phyloP scores from a whole-genome alignment of 2,329 filamentous ascomycete species.

The Aspergillus fijiensis region DNA sequence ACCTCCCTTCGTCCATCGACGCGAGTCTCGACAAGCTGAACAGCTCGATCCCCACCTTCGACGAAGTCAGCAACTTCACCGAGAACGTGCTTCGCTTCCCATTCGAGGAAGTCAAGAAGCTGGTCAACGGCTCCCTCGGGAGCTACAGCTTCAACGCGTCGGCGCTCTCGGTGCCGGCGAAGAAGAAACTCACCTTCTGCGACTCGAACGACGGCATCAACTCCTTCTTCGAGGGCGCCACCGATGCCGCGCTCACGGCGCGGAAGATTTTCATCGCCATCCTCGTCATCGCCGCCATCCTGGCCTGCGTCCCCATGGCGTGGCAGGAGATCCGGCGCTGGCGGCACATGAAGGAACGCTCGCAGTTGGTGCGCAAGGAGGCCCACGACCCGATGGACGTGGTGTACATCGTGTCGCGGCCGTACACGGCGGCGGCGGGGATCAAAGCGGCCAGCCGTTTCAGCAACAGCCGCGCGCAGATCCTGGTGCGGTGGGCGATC shows the following conservation, averaged over 20 bases:
- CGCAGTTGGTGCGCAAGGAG: slow-evolving; percentile 63
- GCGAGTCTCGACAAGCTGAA: slow-evolving; percentile 71
- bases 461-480: slow-evolving; percentile 61
- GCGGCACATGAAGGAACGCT: slow-evolving; percentile 68
- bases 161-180: slow-evolving; percentile 78
- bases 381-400: slow-evolving; percentile 81
- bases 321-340: slow-evolving; percentile 77
- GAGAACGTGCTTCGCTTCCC: slow-evolving; percentile 71
- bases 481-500: slow-evolving; percentile 76
- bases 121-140: slow-evolving; percentile 69
- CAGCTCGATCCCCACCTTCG: slow-evolving; percentile 75
- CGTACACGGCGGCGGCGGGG: slow-evolving; percentile 70
- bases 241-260: slow-evolving; percentile 64
- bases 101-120: slow-evolving; percentile 74
- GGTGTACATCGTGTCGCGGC: slow-evolving; percentile 81
- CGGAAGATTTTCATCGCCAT: slow-evolving; percentile 75
- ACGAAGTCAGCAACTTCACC: slow-evolving; percentile 79
- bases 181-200: slow-evolving; percentile 83
- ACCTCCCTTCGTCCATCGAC: slow-evolving; percentile 68
- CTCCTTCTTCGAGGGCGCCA: slow-evolving; percentile 76
- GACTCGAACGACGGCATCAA: slow-evolving; percentile 78
- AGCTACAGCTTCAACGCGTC: slow-evolving; percentile 75
- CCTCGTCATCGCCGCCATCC: slow-evolving; percentile 67
- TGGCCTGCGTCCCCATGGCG: slow-evolving; percentile 75
- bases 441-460: slow-evolving; percentile 68